Evolutionary conservation across 805 yeast species (phyloP), one percentile per base, ranked within the genome.

Genomic region (Priceomyces castillae): DNA sequence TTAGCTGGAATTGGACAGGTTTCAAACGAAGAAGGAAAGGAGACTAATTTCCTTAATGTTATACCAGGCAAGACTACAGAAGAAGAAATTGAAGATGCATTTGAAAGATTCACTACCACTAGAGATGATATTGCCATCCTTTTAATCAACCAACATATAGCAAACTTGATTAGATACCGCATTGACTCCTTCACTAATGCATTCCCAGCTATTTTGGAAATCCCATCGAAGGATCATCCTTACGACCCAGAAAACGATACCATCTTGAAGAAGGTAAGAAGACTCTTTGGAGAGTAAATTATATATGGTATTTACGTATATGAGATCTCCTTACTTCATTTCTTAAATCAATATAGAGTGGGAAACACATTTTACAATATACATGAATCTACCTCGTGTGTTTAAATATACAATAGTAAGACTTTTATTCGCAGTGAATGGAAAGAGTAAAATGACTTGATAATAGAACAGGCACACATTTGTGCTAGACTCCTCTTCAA

Each of bases 181-280:
- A 89, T 94, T 37, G 99, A 94, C 57, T 75, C 79, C 38, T 94
- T 78, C 68, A 81, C 95, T 14, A 80, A 82, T 50, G 96, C 99
- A 9, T 94, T 94, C 67, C 99, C 99, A 7, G 97, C 99, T 2
- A 81, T 94, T 38, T 74, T 94, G 59, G 99, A 94, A 69, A 94
- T 94, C 49, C 99, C 99, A 20, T 89, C 97, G 12, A 94, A 94
- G 72, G 99, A 94, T 61, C 98, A 94, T 64, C 98, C 99, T 17
- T 94, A 94, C 64, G 95, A 94, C 64, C 99, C 99, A 16, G 98
- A 92, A 64, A 94, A 92, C 80, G 99, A 94, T 67, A 85, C 96
- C 16, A 90, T 94, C 33, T 76, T 94, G 67, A 84, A 92, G 69
- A 86, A 96, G 64, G 99, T 94, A 26, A 85, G 96, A 73, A 82